Evolutionary conservation across 768 basidiomycete genomes (phyloP).

Genomic region (Rhizopogon roseolus): DNA sequence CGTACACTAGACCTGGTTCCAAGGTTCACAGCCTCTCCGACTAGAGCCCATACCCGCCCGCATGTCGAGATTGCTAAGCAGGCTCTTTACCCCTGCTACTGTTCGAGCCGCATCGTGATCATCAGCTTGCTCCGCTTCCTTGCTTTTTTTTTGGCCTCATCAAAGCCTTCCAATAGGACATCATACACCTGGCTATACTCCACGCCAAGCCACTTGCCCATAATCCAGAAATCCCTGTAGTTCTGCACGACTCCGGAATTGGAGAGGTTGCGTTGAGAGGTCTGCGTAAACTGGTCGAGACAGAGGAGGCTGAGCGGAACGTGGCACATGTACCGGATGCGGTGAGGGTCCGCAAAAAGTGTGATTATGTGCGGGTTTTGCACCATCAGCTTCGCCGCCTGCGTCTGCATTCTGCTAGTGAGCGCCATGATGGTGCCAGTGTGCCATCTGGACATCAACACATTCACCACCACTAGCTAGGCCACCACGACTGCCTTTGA

Average conservation of each 20-base stretch:
- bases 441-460: conserved; percentile 71
- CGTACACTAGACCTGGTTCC: conserved; percentile 21
- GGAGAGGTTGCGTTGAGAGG: conserved; percentile 83
- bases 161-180: conserved; percentile 82
- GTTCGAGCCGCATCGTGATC: conserved; percentile 48
- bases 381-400: conserved; percentile 29
- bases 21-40: conserved; percentile 31
- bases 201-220: conserved; percentile 79
- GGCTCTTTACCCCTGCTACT: conserved; percentile 32
- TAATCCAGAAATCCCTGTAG: conserved; percentile 93
- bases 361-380: conserved; percentile 42
- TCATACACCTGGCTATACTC: conserved; percentile 90
- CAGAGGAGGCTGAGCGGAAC: conserved; percentile 88
- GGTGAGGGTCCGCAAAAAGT: conserved; percentile 26
- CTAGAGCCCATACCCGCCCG: conserved; percentile 30
- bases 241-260: conserved; percentile 75
- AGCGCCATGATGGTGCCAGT: conserved; percentile 43
- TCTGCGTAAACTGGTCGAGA: conserved; percentile 89
- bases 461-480: conserved; percentile 52
- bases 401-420: conserved; percentile 43
- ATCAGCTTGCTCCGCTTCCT: conserved; percentile 42
- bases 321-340: conserved; percentile 30
- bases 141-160: conserved; percentile 60
- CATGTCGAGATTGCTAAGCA: conserved; percentile 29
- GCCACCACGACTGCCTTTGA: conserved; percentile 89